Conservation (phyloP, 345 rosid species). For the Ailanthus altissimus region DNA sequence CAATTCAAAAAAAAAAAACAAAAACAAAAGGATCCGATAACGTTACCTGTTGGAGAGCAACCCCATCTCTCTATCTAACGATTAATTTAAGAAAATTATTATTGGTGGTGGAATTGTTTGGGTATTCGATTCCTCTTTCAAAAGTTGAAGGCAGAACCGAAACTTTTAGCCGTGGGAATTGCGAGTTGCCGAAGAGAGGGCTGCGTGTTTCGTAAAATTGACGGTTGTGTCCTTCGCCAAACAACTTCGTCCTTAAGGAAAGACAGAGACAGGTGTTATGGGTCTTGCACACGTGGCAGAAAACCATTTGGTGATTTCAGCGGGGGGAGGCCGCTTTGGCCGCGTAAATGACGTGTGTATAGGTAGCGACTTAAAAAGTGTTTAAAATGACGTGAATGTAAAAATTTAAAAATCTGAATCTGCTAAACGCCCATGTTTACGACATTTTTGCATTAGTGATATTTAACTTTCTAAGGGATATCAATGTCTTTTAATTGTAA, state of each 20-base stretch:
- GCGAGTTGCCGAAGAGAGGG: neutral
- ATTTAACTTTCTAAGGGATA: too few species aligned
- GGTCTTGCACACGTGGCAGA: neutral
- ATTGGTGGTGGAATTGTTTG: neutral
- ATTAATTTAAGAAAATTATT: neutral
- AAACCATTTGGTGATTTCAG: neutral
- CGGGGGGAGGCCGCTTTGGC: neutral
- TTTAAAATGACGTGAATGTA: too few species aligned
- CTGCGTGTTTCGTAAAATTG: neutral
- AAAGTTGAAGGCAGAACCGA: neutral
- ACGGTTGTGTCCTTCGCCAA: neutral
- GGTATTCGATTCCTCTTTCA: neutral
- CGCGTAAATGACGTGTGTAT: neutral
- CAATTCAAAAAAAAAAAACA: neutral
- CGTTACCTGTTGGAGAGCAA: conserved; percentile 83
- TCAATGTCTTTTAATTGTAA: too few species aligned
- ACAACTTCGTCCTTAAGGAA: neutral
- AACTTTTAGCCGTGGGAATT: neutral
- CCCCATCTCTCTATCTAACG: conserved; percentile 54
- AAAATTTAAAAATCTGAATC: too few species aligned
- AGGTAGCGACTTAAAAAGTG: too few species aligned
- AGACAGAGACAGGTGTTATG: neutral
- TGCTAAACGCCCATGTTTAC: too few species aligned
- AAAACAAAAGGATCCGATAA: neutral
- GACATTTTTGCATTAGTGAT: too few species aligned